Base-by-base conservation (phyloP, 139 green algal genomes). In the Chlamydomonas schloesseri region DNA sequence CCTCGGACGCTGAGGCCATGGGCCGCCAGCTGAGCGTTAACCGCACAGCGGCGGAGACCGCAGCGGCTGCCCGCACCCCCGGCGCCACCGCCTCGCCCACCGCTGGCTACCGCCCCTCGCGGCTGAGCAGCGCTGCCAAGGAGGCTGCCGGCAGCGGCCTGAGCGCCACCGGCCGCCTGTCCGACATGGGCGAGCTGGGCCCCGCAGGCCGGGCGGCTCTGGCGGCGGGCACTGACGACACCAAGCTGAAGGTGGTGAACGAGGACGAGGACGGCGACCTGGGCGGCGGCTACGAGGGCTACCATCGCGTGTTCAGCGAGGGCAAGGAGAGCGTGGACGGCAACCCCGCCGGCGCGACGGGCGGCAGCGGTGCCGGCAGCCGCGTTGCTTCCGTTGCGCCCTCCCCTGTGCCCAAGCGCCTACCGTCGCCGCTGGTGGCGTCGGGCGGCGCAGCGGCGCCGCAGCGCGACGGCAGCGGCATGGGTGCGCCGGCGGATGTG, bases 31-130 rank as follows among this genome's bases (percentile, higher is more conserved):
- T 67, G 64, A 76, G 65, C 26, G 24, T 18, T n/a, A 84, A 84
- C 64, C 78, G 78, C 65, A n/a, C 60, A 17, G 78, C 46, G 46
- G 36, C n/a, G 28, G 78, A 84, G 78, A 23, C 33, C 24, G 76
- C 76, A 5, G 31, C 28, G 6, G 75, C 36, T 5, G 34, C 47
- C 26, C 50, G 65, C 21, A 28, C 20, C 37, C 9, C 46, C 62
- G 23, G 26, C 23, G 28, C 6, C 58, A 29, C 9, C 34, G 42
- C 42, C 6, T 50, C 42, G 42, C 42, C 42, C 42, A 50, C 42
- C 6, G 8, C 42, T 8, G 42, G 42, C 42, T 50, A 50, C 42
- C 80, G 80, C 18, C 67, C 68, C 24, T 69, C 67, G 8, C 80
- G 80, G 9, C 29, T 86, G 64, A 50, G 62, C 4, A n/a, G 28